Base-by-base conservation (phyloP, 306 rosid species). In the Geum urbanum region DNA sequence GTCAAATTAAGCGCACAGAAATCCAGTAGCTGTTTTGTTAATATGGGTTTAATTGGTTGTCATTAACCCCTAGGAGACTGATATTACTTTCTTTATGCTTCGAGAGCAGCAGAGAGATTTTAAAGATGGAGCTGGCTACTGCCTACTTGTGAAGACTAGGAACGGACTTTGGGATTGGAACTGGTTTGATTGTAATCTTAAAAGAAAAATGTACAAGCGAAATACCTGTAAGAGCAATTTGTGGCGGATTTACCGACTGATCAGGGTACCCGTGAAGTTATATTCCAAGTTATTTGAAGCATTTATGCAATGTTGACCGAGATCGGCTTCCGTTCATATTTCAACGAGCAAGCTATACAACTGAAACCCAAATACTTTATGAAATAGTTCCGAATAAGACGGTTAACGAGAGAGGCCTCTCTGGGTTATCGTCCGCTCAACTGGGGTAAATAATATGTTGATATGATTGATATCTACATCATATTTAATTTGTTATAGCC, bases 131-230 rank as follows among this genome's bases (percentile, higher is more conserved):
- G 32, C 32, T 27, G 32, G 32, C 32, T 27, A 27, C 32, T 27
- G 32, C 32, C 43, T 45, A 16, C 62, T 27, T 22, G 20, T 52
- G 14, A 7, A 15, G 69, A 64, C 39, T 45, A 9, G 5, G 35
- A 39, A 63, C 1, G 50, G 67, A 43, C 35, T 20, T 48, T 20
- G 53, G 70, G 70, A 66, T 66, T 46, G 70, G 70, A 47, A 65
- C 13, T 46, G 51, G 55, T 45, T 53, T 12, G n/a, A 47, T 35
- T 44, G 35, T 59, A 59, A 11, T 12, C 7, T 59, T 59, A 19
- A 59, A 14, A 37, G 45, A 59, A 12, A 56, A 12, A 2, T 16
- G 27, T 24, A 7, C 16, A 57, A 24, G 7, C 20, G 13, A 52
- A 1, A 2, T n/a, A 7, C 18, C 0, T 8, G 27, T n/a, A 52